phyloP scores from a whole-genome alignment of 2,329 filamentous ascomycete species.

The Coniochaeta sp. region DNA sequence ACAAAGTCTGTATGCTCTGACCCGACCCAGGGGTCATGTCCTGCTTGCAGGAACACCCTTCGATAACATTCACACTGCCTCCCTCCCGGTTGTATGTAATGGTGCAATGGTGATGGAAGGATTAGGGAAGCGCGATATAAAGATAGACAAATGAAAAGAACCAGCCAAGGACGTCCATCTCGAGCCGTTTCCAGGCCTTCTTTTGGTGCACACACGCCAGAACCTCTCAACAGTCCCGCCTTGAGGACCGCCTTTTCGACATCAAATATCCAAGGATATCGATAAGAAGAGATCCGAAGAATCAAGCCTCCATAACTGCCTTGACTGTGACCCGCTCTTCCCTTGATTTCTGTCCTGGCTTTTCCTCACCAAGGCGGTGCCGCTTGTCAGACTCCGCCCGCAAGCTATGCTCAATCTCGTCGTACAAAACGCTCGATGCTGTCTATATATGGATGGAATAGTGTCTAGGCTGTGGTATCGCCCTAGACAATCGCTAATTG shows the following conservation, averaged over 20 bases:
- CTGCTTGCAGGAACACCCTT: not conserved
- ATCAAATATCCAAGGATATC: constrained; percentile 1
- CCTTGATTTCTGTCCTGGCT: not conserved
- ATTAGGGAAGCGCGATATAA: not conserved
- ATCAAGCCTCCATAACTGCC: not conserved
- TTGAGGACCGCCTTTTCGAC: not conserved
- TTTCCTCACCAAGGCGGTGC: not conserved
- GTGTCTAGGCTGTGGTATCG: not conserved
- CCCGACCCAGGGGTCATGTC: not conserved
- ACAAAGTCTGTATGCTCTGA: not conserved
- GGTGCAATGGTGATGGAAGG: not conserved
- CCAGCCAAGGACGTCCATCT: not conserved
- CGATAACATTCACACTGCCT: not conserved
- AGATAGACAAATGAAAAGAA: not conserved
- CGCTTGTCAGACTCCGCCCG: not conserved
- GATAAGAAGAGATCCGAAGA: not conserved
- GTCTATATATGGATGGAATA: not conserved
- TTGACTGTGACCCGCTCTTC: not conserved
- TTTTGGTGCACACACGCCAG: not conserved
- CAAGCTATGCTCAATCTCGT: not conserved
- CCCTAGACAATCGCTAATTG: not conserved
- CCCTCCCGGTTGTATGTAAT: not conserved
- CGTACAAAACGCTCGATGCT: not conserved
- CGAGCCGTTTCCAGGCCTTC: not conserved
- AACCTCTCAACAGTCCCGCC: not conserved